A percentile compares a stretch with the other conserved stretches of the same genome.
Evolutionary conservation across 2,329 filamentous ascomycete genomes (phyloP).

Genomic region (Corinectria fuckeliana): DNA sequence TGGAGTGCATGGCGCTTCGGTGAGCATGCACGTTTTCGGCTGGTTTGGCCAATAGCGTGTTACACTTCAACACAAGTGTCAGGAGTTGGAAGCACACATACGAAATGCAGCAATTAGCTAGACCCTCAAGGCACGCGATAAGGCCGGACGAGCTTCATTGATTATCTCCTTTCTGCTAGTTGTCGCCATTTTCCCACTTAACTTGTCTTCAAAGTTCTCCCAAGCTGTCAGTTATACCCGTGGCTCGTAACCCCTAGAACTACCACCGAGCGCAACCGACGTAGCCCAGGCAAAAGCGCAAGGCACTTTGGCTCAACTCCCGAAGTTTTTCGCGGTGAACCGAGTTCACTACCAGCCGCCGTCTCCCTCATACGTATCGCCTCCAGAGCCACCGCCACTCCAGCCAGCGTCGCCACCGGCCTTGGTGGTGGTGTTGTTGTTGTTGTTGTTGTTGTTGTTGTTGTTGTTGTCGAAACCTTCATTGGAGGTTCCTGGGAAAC

Average conservation of each 20-base stretch:
- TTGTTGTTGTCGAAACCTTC: slow-evolving; percentile 14
- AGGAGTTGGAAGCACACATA: background rate
- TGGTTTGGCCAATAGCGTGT: slow-evolving; percentile 28
- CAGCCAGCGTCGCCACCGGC: slow-evolving; percentile 16
- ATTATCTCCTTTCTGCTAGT: background rate
- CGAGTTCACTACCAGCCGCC: slow-evolving; percentile 25
- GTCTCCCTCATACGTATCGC: background rate
- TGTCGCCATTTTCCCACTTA: background rate
- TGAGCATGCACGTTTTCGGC: slow-evolving; percentile 1
- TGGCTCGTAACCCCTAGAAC: background rate
- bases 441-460: too few species aligned
- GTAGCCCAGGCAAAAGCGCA: background rate
- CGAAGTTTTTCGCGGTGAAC: background rate
- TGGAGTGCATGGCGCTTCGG: slow-evolving; percentile 16
- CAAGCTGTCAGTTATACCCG: background rate
- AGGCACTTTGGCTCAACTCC: background rate
- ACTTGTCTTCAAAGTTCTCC: background rate
- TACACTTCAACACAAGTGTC: slow-evolving; percentile 11
- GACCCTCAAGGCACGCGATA: background rate
- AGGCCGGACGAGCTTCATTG: background rate
- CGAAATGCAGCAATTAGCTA: background rate
- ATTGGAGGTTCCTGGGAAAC: slow-evolving; percentile 7
- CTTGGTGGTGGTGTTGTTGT: too few species aligned
- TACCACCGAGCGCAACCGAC: background rate
- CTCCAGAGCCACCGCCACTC: background rate